A percentile compares a stretch with the other conserved stretches of the same genome.
These are phyloP conservation scores for Yamadazyma olivae DNA, from an alignment of 805 yeast species.

Conservation along the genomic window DNA sequence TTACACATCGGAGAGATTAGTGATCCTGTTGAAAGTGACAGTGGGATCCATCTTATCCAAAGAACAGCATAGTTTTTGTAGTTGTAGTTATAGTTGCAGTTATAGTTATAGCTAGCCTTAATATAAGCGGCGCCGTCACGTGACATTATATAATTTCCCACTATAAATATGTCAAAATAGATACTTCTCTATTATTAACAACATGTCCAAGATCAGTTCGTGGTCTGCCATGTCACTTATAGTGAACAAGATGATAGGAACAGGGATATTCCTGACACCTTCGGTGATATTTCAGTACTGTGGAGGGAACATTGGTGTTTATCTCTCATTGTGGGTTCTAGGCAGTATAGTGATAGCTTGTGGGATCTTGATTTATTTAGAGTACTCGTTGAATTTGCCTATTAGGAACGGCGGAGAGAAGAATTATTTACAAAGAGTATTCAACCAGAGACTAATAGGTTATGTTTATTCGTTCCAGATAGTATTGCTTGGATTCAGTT, in stretches of 20 bases:
- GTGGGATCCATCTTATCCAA: constrained; percentile 87
- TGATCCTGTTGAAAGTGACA: constrained; percentile 80
- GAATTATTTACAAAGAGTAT: constrained; percentile 36
- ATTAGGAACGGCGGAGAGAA: constrained; percentile 41
- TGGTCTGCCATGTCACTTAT: constrained; percentile 36
- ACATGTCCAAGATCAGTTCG: constrained; percentile 11
- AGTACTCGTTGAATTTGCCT: constrained; percentile 39
- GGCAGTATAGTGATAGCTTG: constrained; percentile 38
- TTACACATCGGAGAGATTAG: constrained; percentile 81
- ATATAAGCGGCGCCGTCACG: constrained; percentile 2
- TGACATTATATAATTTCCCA: constrained; percentile 3
- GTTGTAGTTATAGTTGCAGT: no score
- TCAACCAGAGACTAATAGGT: constrained; percentile 35
- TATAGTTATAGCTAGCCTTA: no score
- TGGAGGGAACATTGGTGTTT: constrained; percentile 35
- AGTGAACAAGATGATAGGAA: constrained; percentile 43
- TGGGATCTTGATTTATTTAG: constrained; percentile 40
- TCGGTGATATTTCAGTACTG: constrained; percentile 37
- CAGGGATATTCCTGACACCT: constrained; percentile 42
- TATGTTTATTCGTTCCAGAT: constrained; percentile 47
- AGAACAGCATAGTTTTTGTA: constrained; percentile 68
- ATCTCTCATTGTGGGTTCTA: constrained; percentile 28
- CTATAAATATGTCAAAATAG: no score
- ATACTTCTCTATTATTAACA: not conserved
- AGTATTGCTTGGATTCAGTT: constrained; percentile 58